These are phyloP conservation scores for Vigna reflexopilosa DNA, from an alignment of 306 rosid species.

Conservation along the genomic window DNA sequence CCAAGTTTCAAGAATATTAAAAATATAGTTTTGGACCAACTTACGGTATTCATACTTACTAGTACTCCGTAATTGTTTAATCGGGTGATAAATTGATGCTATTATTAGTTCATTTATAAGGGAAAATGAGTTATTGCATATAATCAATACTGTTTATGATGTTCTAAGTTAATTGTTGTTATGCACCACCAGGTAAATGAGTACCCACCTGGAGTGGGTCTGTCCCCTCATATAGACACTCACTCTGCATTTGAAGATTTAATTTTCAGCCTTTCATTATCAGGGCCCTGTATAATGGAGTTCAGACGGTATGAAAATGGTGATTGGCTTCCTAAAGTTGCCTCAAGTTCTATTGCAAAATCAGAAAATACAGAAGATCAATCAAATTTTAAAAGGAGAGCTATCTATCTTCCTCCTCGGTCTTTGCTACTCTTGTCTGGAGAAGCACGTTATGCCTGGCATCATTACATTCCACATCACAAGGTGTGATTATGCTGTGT, in stretches of 20 bases:
- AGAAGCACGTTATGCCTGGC: constrained; percentile 94
- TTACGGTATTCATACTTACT: constrained; percentile 63
- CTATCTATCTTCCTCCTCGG: constrained; percentile 81
- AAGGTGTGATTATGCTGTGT: constrained; percentile 57
- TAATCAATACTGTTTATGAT: constrained; percentile 26
- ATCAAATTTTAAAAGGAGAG: constrained; percentile 63
- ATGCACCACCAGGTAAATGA: constrained; percentile 87
- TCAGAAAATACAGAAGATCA: constrained; percentile 54
- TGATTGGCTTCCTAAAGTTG: constrained; percentile 53
- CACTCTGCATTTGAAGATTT: constrained; percentile 98
- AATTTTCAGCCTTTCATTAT: constrained; percentile 93
- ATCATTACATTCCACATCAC: constrained; percentile 92
- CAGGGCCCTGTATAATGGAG: constrained; percentile 99
- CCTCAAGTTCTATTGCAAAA: constrained; percentile 50
- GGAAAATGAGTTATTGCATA: not conserved
- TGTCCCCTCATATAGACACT: constrained; percentile 97
- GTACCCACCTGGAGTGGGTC: constrained; percentile 95
- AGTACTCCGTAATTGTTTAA: constrained; percentile 9
- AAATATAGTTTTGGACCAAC: constrained; percentile 73
- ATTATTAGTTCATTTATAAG: constrained; percentile 6
- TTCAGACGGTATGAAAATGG: constrained; percentile 72
- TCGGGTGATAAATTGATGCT: constrained; percentile 11
- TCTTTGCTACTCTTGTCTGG: constrained; percentile 83
- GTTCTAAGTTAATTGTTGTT: constrained; percentile 39
- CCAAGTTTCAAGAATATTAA: constrained; percentile 49